These are phyloP conservation scores for Cladorrhinum samala DNA, from an alignment of 495 filamentous ascomycete species.

Conservation along the genomic window DNA sequence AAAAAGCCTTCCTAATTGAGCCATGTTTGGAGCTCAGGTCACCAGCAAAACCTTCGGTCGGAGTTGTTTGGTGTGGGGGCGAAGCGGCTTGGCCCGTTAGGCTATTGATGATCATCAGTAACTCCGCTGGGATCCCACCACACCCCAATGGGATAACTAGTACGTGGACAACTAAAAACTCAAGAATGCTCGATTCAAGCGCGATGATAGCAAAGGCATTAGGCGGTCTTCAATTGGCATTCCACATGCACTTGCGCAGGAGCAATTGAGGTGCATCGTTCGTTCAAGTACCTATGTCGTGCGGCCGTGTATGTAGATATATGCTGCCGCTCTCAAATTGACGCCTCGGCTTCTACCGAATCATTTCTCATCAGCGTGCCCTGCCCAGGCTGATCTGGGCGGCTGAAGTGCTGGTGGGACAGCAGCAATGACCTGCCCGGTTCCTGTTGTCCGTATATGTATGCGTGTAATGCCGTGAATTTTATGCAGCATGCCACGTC, in stretches of 20 bases:
- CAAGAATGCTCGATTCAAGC: too few relatives aligned
- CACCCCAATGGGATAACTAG: too few relatives aligned
- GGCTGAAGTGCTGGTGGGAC: constrained; percentile 21
- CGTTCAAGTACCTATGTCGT: background rate
- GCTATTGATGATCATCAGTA: background rate
- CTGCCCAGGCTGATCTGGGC: constrained; percentile 15
- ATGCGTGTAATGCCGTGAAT: background rate
- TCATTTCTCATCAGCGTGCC: constrained; percentile 10
- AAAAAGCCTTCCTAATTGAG: too few relatives aligned
- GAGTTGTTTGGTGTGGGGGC: background rate
- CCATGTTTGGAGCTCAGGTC: too few relatives aligned
- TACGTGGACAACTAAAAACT: too few relatives aligned
- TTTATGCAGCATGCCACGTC: background rate
- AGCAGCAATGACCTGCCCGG: too few relatives aligned
- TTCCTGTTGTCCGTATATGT: background rate
- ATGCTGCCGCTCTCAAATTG: constrained; percentile 12
- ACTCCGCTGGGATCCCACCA: background rate
- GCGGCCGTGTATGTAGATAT: too few relatives aligned
- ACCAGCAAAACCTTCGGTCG: background rate
- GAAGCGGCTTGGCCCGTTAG: constrained; percentile 8
- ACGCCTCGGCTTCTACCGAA: constrained; percentile 26
- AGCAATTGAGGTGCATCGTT: constrained; percentile 3
- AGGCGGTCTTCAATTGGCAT: too few relatives aligned
- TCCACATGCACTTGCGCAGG: too few relatives aligned
- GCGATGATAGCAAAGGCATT: too few relatives aligned